phyloP scores from a whole-genome alignment of 192 early-diverging fungal genomes.

The Entomortierella lignicola region DNA sequence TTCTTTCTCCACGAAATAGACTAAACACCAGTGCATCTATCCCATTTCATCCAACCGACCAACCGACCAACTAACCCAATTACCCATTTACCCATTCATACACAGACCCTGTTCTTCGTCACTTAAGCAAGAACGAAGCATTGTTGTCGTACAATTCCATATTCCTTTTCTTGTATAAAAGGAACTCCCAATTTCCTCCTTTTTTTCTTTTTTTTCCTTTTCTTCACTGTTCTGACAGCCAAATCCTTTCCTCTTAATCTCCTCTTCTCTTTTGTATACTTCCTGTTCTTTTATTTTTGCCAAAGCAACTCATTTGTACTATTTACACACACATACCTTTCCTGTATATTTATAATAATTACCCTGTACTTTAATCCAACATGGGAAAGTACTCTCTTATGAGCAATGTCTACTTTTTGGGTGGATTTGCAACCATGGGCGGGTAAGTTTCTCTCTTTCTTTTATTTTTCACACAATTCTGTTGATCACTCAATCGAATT shows the following conservation, averaged over 20 bases:
- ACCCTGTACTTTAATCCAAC: background rate
- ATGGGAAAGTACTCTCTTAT: conserved; percentile 27
- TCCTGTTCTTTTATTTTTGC: background rate
- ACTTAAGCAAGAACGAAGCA: too few relatives aligned
- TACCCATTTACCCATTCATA: too few relatives aligned
- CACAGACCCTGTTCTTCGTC: too few relatives aligned
- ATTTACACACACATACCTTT: background rate
- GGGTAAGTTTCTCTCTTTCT: conserved; percentile 29
- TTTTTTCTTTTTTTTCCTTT: background rate
- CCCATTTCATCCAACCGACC: too few relatives aligned
- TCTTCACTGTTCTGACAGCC: conserved; percentile 33
- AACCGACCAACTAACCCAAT: too few relatives aligned
- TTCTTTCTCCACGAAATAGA: too few relatives aligned
- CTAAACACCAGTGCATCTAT: too few relatives aligned
- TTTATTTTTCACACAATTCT: background rate
- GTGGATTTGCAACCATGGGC: conserved; percentile 64
- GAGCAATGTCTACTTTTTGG: conserved; percentile 55
- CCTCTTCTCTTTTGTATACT: background rate
- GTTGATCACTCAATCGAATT: too few relatives aligned
- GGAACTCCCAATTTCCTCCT: background rate
- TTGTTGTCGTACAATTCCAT: too few relatives aligned
- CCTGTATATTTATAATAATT: conserved; percentile 2
- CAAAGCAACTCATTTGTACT: too few relatives aligned
- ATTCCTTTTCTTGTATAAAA: conserved; percentile 12
- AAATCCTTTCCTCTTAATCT: background rate